Evolutionary conservation across 495 filamentous ascomycete species (phyloP).

Genomic region (Hypomontagnella monticulosa): DNA sequence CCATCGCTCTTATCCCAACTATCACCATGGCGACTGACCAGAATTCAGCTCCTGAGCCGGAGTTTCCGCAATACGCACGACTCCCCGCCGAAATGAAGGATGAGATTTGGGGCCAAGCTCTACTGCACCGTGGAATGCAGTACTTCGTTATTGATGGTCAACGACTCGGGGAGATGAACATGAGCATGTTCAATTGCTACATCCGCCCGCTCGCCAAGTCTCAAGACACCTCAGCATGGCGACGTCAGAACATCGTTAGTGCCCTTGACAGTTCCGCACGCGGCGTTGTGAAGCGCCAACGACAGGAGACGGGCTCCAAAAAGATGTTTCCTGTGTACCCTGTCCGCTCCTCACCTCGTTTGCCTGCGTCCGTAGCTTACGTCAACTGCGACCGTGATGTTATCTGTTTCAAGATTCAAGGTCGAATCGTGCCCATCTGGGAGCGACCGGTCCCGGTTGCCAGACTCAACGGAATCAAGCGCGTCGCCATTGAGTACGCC

Average conservation of each 20-base stretch:
- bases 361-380: not conserved
- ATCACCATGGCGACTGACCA: too few relatives aligned
- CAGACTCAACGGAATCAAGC: not conserved
- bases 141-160: too few relatives aligned
- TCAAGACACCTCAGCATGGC: conserved; percentile 12
- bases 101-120: too few relatives aligned
- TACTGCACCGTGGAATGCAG: too few relatives aligned
- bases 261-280: too few relatives aligned
- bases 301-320: not conserved
- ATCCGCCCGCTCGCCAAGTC: not conserved
- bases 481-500: conserved; percentile 5
- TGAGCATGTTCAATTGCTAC: not conserved
- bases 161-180: not conserved
- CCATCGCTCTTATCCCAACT: too few relatives aligned
- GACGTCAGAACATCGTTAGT: not conserved
- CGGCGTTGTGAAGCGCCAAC: not conserved
- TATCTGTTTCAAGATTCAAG: not conserved
- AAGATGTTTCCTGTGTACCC: not conserved
- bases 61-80: too few relatives aligned
- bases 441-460: not conserved
- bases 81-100: too few relatives aligned
- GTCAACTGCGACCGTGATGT: conserved; percentile 5
- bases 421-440: not conserved
- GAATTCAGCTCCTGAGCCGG: too few relatives aligned
- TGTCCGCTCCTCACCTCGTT: too few relatives aligned